Evolutionary conservation across 768 basidiomycete species (phyloP).

Genomic region (Agrocybe chaxingu): DNA sequence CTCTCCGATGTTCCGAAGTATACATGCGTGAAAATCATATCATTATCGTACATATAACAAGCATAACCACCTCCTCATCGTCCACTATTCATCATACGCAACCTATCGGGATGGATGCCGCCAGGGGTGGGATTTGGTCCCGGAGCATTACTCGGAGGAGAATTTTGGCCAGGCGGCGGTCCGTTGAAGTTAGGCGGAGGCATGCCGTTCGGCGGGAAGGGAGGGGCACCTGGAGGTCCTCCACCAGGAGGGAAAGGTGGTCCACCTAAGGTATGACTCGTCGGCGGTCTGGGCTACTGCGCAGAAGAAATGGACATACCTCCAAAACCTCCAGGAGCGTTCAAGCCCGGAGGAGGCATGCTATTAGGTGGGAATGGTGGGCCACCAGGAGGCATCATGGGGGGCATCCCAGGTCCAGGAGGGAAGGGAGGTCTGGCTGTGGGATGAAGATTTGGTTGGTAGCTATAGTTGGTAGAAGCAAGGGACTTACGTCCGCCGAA

Average conservation of each 20-base stretch:
- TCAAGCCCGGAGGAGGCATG: conserved; percentile 42
- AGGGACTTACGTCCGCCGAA: conserved; percentile 50
- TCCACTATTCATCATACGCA: conserved; percentile 68
- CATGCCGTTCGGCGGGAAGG: conserved; percentile 38
- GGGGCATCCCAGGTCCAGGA: conserved; percentile 56
- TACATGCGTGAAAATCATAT: not conserved
- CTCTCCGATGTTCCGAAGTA: not conserved
- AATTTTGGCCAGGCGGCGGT: conserved; percentile 29
- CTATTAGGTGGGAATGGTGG: conserved; percentile 75
- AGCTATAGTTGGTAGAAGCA: conserved; percentile 2
- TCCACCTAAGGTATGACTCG: conserved; percentile 18
- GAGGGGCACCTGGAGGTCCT: conserved; percentile 42
- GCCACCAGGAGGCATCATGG: conserved; percentile 49
- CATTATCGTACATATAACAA: not conserved
- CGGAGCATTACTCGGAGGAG: conserved; percentile 22
- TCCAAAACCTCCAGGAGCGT: conserved; percentile 27
- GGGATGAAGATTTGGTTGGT: conserved; percentile 10
- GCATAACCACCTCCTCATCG: conserved; percentile 14
- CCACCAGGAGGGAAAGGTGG: conserved; percentile 56
- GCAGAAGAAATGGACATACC: conserved; percentile 4
- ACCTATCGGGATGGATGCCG: conserved; percentile 80
- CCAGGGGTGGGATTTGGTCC: conserved; percentile 39
- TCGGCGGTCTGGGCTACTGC: conserved; percentile 3
- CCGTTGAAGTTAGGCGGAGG: conserved; percentile 30
- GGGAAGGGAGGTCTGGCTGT: conserved; percentile 70